Evolutionary conservation across 257 asterid genomes (phyloP), one percentile per base, ranked within the genome.

Genomic region (Datura wrightii): DNA sequence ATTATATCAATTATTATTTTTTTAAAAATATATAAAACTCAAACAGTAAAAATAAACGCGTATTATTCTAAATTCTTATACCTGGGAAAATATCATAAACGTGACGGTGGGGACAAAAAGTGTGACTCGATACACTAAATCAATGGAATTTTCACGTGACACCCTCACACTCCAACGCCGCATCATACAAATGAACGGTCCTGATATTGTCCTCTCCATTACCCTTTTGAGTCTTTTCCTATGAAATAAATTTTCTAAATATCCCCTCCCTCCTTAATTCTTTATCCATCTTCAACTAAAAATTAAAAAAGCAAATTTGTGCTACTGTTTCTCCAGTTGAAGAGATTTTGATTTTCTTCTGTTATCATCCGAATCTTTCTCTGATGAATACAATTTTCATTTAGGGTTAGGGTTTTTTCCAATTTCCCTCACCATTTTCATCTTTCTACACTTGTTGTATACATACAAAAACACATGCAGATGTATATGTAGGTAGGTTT

Each of bases 91-190:
- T 36, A 36, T 36, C n/a, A 66, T 67, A 67, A 39, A 6, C 50
- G 13, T 67, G 13, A 67, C 31, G 50, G 78, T 67, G 78, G 80
- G 80, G 56, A 72, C 58, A 72, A 72, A 67, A 72, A 72, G 39
- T 72, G 36, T 41, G 53, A 42, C 79, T 13, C 72, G 42, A 34
- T 65, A 18, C 55, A 8, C 54, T 42, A 70, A 65, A 44, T 62
- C 24, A 42, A 15, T 37, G 31, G 65, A 14, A 36, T 3, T 31
- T 69, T 82, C 41, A 63, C 62, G 74, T 44, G 60, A 41, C 80
- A 60, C 54, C 65, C 11, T 70, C 70, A 39, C 69, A 39, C 41
- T 67, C 56, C 58, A 31, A 48, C 50, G 7, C 50, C 50, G 1
- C 50, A 8, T 67, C 50, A 67, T 36, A 66, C 41, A 66, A 36